These are phyloP conservation scores for Termitomyces eurrhizus DNA, from an alignment of 768 basidiomycete species.

Conservation along the genomic window DNA sequence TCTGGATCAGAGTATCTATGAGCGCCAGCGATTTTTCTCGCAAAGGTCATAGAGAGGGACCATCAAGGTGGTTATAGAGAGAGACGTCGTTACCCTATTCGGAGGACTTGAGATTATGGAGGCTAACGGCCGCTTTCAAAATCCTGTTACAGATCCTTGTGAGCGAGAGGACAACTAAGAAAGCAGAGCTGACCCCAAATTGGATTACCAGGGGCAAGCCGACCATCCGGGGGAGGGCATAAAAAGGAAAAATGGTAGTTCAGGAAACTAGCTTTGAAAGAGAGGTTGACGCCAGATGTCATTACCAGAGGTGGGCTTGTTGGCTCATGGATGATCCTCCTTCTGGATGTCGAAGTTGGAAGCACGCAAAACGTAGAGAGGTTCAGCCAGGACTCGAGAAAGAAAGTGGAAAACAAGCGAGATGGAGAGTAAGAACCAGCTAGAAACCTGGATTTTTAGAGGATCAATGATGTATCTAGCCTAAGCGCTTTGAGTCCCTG, in stretches of 20 bases:
- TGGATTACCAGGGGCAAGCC: not conserved
- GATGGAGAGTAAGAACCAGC: too few relatives aligned
- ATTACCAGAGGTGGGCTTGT: too few relatives aligned
- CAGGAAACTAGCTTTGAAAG: too few relatives aligned
- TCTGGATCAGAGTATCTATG: too few relatives aligned
- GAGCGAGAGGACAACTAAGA: not conserved
- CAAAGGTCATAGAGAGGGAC: not conserved
- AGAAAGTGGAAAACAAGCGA: not conserved
- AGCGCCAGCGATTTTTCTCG: not conserved
- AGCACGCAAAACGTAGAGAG: not conserved
- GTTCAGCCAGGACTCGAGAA: not conserved
- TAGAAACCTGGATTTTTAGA: too few relatives aligned
- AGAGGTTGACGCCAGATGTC: too few relatives aligned
- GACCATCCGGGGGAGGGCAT: too few relatives aligned
- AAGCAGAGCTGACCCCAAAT: not conserved
- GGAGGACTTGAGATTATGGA: not conserved
- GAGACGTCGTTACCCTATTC: not conserved
- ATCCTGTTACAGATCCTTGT: not conserved
- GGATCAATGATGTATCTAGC: too few relatives aligned
- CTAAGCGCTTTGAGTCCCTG: too few relatives aligned
- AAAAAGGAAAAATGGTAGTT: too few relatives aligned
- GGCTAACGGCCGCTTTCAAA: not conserved
- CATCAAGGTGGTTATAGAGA: not conserved
- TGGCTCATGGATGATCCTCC: not conserved
- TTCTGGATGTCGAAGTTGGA: not conserved